These are phyloP conservation scores for Aegilops umbellulata DNA, from an alignment of 176 grass and related monocot genomes.

Conservation along the genomic window DNA sequence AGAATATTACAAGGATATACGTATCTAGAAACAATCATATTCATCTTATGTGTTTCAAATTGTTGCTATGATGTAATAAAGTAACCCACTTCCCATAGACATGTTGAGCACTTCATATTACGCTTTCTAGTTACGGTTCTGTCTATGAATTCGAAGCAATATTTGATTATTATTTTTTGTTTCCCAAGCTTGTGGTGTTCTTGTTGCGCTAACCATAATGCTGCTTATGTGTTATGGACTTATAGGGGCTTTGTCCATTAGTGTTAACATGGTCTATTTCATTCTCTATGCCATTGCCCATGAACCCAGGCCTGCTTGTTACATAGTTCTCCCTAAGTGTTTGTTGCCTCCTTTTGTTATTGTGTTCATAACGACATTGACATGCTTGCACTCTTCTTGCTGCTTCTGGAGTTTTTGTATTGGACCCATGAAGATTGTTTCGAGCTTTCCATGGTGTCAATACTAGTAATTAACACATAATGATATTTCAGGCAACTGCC, in stretches of 20 bases:
- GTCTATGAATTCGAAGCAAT: no score
- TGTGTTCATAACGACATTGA: not conserved
- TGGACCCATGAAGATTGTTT: not conserved
- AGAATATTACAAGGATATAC: not conserved
- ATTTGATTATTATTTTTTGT: not conserved
- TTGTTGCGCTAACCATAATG: not conserved
- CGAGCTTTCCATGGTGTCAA: not conserved
- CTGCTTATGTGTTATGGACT: not conserved
- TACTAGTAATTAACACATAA: constrained; percentile 7
- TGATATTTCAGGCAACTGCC: constrained; percentile 50
- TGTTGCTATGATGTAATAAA: not conserved
- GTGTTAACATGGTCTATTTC: not conserved
- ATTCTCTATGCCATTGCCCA: not conserved
- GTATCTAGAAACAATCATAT: not conserved
- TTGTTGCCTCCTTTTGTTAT: not conserved
- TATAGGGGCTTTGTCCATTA: not conserved
- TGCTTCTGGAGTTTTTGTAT: constrained; percentile 8
- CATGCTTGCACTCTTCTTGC: not conserved
- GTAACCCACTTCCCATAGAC: no score
- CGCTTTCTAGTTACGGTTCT: no score
- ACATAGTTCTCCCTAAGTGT: not conserved
- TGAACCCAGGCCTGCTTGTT: constrained; percentile 18
- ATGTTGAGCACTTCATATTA: no score
- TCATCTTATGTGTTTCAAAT: not conserved
- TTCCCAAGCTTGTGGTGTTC: not conserved